Evolutionary conservation across 257 asterid species (phyloP), one percentile per base, ranked within the genome.

Genomic region (Osmanthus fragrans): DNA sequence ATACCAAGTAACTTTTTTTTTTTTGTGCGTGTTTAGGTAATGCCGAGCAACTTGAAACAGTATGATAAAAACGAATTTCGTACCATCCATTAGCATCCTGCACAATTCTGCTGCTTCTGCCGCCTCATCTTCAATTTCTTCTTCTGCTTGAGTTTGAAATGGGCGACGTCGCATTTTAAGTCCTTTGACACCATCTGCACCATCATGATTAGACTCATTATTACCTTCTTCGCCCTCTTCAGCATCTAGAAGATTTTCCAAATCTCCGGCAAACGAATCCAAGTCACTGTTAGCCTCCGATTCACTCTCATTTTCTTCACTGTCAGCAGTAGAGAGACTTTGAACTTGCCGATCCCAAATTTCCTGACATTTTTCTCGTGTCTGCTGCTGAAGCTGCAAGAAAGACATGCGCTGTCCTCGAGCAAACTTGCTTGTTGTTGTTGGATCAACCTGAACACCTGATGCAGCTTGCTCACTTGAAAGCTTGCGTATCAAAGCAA

Each of bases 391-490:
- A 83, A 96, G 90, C 83, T 96, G 99, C 91, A 90, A 87, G 87
- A 96, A 96, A 76, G 99, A 96, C 99, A 96, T 96, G 12, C 99
- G 89, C 79, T 93, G 99, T 54, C 98, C 99, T 73, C 99, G 96
- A 74, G 99, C 98, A 85, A 88, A 93, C 85, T 96, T 96, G 92
- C 98, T 92, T 76, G 94, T 96, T 29, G 98, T 89, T 75, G 97
- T 92, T 79, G 97, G 90, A 86, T 96, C 99, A 76, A 93, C 98
- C 89, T 93, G 91, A 64, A 89, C 93, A 81, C 97, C 99, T 30
- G 99, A 85, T 72, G 97, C 97, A 70, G 99, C 99, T 92, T 96
- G 98, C 87, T 96, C 98, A 32, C 99, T 96, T 45, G 99, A 96
- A 82, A 96, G 90, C 88, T 93, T 96, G 81, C 99, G 97, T 74